A percentile compares a stretch with the other conserved stretches of the same genome.
phyloP scores from a whole-genome alignment of 2,329 filamentous ascomycete species.

The Fusarium sp. region DNA sequence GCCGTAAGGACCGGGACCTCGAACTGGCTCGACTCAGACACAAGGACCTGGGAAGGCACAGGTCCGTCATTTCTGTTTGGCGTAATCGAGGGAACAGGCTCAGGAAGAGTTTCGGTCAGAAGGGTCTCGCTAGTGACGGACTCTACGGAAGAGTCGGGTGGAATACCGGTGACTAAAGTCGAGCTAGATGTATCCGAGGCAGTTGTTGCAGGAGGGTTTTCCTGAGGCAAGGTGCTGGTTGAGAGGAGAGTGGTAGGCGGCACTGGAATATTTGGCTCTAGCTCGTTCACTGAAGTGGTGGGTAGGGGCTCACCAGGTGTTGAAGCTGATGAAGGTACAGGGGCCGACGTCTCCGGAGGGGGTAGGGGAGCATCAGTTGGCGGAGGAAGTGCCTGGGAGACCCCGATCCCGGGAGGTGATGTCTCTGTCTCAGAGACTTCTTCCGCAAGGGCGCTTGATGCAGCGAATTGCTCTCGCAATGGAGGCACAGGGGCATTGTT shows the following conservation, averaged over 20 bases:
- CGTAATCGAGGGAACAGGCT: slow-evolving; percentile 35
- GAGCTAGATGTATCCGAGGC: not conserved
- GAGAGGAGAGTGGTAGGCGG: not conserved
- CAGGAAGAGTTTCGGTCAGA: slow-evolving; percentile 37
- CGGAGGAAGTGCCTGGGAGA: not conserved
- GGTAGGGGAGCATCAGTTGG: not conserved
- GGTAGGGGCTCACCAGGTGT: not conserved
- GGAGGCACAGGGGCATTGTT: not conserved
- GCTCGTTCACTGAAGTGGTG: not conserved
- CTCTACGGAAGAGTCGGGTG: not conserved
- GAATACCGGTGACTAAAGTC: not conserved
- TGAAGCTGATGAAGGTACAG: not conserved
- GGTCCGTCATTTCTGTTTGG: slow-evolving; percentile 33
- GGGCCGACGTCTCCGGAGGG: not conserved
- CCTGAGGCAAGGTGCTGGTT: not conserved
- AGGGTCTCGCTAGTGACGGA: slow-evolving; percentile 12
- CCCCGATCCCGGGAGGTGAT: not conserved
- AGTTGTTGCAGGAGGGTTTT: not conserved
- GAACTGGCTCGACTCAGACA: slow-evolving; percentile 43
- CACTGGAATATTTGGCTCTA: not conserved
- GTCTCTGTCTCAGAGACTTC: not conserved
- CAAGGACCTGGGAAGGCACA: slow-evolving; percentile 43
- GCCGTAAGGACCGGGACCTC: slow-evolving; percentile 35
- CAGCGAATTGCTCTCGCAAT: slow-evolving; percentile 6
- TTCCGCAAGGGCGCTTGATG: slow-evolving; percentile 12